phyloP scores from a whole-genome alignment of 1,284 basidiomycete species.

The Cutaneotrichosporon sp. region DNA sequence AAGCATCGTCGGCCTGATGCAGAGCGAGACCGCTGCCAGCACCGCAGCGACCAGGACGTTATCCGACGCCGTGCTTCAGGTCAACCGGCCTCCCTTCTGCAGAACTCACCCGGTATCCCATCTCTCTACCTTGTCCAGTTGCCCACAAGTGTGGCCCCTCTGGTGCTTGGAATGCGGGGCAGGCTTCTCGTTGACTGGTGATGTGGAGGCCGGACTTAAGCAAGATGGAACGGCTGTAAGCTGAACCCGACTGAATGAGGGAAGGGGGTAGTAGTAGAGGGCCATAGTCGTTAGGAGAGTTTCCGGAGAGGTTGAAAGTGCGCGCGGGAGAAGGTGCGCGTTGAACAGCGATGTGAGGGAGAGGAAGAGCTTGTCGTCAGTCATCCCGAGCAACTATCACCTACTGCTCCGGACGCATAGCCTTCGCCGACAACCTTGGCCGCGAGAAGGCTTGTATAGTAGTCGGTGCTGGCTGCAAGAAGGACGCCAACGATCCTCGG shows the following conservation, averaged over 20 bases:
- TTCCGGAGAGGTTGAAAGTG: conserved; percentile 91
- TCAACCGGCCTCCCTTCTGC: background rate
- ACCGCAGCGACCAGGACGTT: conserved; percentile 53
- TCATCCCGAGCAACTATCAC: too few relatives aligned
- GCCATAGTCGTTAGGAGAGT: conserved; percentile 80
- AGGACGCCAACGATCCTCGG: conserved; percentile 79
- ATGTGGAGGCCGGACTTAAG: background rate
- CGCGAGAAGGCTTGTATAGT: conserved; percentile 68
- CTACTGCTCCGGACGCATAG: conserved; percentile 66
- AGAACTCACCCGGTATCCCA: background rate
- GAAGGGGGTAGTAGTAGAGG: conserved; percentile 68
- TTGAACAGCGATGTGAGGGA: conserved; percentile 87
- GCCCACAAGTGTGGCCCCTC: background rate
- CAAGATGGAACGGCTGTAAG: background rate
- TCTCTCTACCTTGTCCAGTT: background rate
- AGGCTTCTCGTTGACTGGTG: too few relatives aligned
- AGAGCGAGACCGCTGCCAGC: conserved; percentile 74
- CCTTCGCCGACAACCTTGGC: conserved; percentile 62
- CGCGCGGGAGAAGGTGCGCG: conserved; percentile 77
- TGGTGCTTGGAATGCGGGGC: too few relatives aligned
- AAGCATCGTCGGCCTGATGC: conserved; percentile 81
- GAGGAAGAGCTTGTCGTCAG: conserved; percentile 65
- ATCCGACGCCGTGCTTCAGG: conserved; percentile 25
- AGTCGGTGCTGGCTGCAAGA: conserved; percentile 79
- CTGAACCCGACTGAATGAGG: too few relatives aligned